These are phyloP conservation scores for Pseudogymnoascus sp. DNA, from an alignment of 2,329 filamentous ascomycete genomes.

Conservation along the genomic window DNA sequence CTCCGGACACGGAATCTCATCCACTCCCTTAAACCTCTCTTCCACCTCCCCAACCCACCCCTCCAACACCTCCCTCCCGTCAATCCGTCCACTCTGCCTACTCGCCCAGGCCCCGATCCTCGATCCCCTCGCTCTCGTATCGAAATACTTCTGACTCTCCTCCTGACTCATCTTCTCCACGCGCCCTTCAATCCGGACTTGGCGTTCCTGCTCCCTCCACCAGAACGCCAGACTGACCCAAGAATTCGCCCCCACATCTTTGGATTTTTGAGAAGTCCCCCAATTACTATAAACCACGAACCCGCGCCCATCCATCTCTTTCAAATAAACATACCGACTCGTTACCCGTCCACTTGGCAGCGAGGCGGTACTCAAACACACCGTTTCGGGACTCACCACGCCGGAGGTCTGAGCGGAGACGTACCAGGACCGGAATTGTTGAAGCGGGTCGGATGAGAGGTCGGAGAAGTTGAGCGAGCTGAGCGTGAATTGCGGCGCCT, in stretches of 20 bases:
- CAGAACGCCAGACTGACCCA: conserved; percentile 81
- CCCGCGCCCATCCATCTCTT: conserved; percentile 73
- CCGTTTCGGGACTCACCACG: conserved; percentile 76
- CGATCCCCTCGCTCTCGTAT: conserved; percentile 66
- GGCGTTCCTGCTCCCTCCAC: conserved; percentile 79
- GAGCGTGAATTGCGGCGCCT: conserved; percentile 69
- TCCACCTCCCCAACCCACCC: conserved; percentile 69
- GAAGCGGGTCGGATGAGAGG: conserved; percentile 59
- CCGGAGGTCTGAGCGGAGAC: conserved; percentile 49
- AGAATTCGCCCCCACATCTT: conserved; percentile 63
- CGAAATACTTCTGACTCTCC: conserved; percentile 64
- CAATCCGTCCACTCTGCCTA: conserved; percentile 71
- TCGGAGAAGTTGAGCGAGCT: conserved; percentile 52
- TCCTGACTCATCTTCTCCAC: conserved; percentile 56
- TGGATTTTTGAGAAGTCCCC: conserved; percentile 62
- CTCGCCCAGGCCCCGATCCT: conserved; percentile 91
- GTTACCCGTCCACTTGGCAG: conserved; percentile 79
- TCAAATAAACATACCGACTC: conserved; percentile 84
- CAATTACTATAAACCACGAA: conserved; percentile 95
- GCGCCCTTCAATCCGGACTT: conserved; percentile 79
- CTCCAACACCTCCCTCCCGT: conserved; percentile 65
- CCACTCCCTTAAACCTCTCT: conserved; percentile 61
- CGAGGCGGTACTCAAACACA: conserved; percentile 73
- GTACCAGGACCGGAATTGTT: conserved; percentile 91
- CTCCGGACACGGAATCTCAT: conserved; percentile 79